Conservation (phyloP, 1,139 yeast species). For the Debaryomycetaceae sp. region DNA sequence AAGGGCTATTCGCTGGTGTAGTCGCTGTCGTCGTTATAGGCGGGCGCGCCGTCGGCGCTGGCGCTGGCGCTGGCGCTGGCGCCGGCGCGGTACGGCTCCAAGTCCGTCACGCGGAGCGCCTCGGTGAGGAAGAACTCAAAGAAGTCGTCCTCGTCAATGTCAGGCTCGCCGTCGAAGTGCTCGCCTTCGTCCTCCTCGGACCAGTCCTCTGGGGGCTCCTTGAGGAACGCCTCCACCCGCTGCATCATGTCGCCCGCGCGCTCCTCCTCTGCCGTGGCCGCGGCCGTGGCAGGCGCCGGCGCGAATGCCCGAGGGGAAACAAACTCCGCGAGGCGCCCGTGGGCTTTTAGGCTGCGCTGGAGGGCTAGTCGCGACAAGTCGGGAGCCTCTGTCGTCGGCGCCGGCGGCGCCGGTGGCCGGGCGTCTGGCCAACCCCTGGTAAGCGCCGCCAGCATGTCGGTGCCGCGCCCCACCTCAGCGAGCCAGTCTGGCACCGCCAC, state of each 20-base stretch:
- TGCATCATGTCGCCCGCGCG: conserved; percentile 11
- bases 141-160: conserved; percentile 59
- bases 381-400: no score
- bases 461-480: no score
- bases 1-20: conserved; percentile 9
- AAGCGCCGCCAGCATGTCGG: no score
- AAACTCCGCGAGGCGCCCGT: conserved; percentile 3
- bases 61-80: conserved; percentile 1
- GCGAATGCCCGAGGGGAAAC: conserved; percentile 7
- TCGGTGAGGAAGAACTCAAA: conserved; percentile 53
- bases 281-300: conserved; percentile 3
- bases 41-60: conserved; percentile 10
- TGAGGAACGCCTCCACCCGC: conserved; percentile 11
- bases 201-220: conserved; percentile 11
- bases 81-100: conserved; percentile 26
- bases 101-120: conserved; percentile 41
- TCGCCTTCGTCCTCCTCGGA: conserved; percentile 11
- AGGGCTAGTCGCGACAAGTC: conserved; percentile 9
- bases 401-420: no score
- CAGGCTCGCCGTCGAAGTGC: conserved; percentile 23
- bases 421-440: no score
- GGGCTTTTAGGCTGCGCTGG: conserved; percentile 8
- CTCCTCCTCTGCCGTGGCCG: conserved; percentile 13
- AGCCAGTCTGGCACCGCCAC: conserved; percentile 7
- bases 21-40: conserved; percentile 20